phyloP scores from a whole-genome alignment of 2,329 filamentous ascomycete species.

The Thielaviopsis euricoi region DNA sequence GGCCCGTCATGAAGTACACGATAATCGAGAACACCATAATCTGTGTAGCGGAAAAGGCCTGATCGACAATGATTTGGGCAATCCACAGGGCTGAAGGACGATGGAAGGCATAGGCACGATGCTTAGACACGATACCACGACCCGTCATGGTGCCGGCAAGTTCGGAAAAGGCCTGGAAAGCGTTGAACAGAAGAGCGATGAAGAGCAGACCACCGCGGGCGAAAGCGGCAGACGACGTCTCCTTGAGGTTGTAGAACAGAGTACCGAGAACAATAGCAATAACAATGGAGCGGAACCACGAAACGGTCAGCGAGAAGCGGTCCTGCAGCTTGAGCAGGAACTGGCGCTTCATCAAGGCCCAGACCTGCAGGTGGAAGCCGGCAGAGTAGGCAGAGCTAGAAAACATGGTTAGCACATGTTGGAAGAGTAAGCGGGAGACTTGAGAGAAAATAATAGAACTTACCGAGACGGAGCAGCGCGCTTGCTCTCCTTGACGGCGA shows the following conservation, averaged over 20 bases:
- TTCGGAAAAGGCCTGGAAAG: conserved; percentile 74
- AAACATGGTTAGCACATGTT: neutral
- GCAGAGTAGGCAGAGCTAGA: conserved; percentile 37
- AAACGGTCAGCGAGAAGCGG: conserved; percentile 56
- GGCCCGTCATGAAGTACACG: conserved; percentile 62
- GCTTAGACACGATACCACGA: conserved; percentile 66
- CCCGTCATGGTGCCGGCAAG: conserved; percentile 60
- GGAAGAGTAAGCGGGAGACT: neutral
- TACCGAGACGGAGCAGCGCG: conserved; percentile 49
- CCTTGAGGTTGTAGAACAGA: conserved; percentile 55
- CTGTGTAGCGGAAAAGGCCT: conserved; percentile 52
- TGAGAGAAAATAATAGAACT: neutral
- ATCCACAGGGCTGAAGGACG: conserved; percentile 70
- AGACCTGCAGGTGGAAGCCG: conserved; percentile 68
- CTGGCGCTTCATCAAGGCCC: conserved; percentile 69
- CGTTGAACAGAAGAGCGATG: conserved; percentile 65
- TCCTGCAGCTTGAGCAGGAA: conserved; percentile 79
- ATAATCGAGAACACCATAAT: conserved; percentile 59
- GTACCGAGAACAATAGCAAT: conserved; percentile 68
- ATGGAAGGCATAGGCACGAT: conserved; percentile 69
- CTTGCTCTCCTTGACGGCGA: conserved; percentile 64
- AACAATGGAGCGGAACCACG: conserved; percentile 51
- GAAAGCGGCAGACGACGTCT: conserved; percentile 55
- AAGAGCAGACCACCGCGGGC: conserved; percentile 70
- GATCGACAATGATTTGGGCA: conserved; percentile 65